Conservation (phyloP, 208 protist genomes). For the Acanthamoeba culbertsoni region DNA sequence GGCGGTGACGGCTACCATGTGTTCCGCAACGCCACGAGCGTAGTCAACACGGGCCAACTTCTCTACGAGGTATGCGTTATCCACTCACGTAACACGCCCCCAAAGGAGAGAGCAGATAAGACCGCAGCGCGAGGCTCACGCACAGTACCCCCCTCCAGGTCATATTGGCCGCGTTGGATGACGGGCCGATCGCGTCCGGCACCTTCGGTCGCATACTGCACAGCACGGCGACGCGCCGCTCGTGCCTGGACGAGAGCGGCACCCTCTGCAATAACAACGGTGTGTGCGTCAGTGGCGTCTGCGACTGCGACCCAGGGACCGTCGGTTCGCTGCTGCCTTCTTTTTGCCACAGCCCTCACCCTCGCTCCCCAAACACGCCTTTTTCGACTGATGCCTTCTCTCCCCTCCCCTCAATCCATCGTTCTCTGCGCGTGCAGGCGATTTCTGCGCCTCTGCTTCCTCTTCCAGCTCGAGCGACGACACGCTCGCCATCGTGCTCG, state of each 20-base stretch:
- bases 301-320: neutral
- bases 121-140: neutral
- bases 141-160: neutral
- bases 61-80: neutral
- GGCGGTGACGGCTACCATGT: neutral
- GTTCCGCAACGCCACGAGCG: neutral
- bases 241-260: neutral
- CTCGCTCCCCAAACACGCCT: neutral
- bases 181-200: neutral
- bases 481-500: neutral
- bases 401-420: neutral
- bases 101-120: too few relatives aligned
- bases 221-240: neutral
- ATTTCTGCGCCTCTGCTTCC: neutral
- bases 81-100: neutral
- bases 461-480: neutral
- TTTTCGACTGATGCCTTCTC: neutral
- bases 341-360: neutral
- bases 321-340: neutral
- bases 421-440: neutral
- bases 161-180: neutral
- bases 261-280: constrained; percentile 1
- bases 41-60: neutral
- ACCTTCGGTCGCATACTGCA: neutral
- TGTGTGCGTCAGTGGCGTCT: neutral